Conservation (phyloP, 1,284 basidiomycete genomes). For the Trametes polyzona region DNA sequence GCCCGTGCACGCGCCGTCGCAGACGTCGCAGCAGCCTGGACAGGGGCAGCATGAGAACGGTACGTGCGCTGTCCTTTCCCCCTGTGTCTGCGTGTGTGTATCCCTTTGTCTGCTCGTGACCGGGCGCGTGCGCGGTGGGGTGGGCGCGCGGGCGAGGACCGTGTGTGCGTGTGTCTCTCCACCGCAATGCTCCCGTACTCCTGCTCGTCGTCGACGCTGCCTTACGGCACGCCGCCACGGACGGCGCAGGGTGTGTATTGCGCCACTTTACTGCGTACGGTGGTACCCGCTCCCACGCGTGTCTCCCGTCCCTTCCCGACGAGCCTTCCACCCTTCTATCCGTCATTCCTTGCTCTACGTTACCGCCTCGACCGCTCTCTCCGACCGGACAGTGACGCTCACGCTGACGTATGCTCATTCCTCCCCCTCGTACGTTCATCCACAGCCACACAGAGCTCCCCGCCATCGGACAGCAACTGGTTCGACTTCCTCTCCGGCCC, state of each 20-base stretch:
- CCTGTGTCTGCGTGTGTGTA: not conserved
- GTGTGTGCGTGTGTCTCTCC: not conserved
- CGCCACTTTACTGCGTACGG: not conserved
- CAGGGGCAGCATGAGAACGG: constrained; percentile 27
- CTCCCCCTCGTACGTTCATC: not conserved
- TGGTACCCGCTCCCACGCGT: not conserved
- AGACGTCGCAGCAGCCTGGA: constrained; percentile 19
- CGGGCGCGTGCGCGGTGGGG: not conserved
- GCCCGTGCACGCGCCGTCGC: constrained; percentile 30
- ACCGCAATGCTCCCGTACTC: not conserved
- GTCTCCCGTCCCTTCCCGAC: not conserved
- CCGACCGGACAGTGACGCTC: not conserved
- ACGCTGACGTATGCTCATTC: not conserved
- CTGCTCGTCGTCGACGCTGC: not conserved
- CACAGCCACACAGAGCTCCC: constrained; percentile 12
- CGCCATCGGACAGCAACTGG: constrained; percentile 25
- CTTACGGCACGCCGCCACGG: not conserved
- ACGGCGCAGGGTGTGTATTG: not conserved
- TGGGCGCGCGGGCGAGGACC: not conserved
- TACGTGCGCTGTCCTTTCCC: constrained; percentile 13
- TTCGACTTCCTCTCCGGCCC: constrained; percentile 32
- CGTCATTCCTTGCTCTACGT: not conserved
- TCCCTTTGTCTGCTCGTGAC: not conserved
- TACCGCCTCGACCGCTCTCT: not conserved
- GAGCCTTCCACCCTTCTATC: not conserved